phyloP scores from a whole-genome alignment of 345 rosid species.

The Citrus unshiu region DNA sequence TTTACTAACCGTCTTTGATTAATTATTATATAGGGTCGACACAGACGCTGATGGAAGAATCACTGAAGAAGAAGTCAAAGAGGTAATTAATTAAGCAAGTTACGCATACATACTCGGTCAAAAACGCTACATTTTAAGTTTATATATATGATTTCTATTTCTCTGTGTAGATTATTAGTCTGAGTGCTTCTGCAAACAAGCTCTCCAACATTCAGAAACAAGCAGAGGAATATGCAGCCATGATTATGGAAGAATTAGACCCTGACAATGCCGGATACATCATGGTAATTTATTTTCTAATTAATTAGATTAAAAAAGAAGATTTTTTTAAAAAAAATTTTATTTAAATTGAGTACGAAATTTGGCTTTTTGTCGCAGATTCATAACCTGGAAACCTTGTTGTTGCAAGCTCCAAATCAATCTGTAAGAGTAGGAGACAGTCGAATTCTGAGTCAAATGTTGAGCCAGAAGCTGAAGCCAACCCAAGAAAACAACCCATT shows the following conservation, averaged over 20 bases:
- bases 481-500: constrained; percentile 57
- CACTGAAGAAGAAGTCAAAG: constrained; percentile 78
- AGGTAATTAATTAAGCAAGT: constrained; percentile 31
- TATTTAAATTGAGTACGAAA: not conserved
- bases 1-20: not conserved
- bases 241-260: constrained; percentile 89
- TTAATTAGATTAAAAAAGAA: not conserved
- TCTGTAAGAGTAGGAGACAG: constrained; percentile 67
- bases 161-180: constrained; percentile 55
- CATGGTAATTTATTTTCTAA: constrained; percentile 39
- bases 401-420: constrained; percentile 77
- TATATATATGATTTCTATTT: too few species aligned
- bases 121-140: not conserved
- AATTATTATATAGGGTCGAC: constrained; percentile 52
- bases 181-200: constrained; percentile 92
- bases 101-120: not conserved
- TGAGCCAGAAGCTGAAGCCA: constrained; percentile 83
- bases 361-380: constrained; percentile 32
- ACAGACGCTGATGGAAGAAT: constrained; percentile 82
- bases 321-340: too few species aligned
- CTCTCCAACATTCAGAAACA: constrained; percentile 80
- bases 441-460: constrained; percentile 60
- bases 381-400: constrained; percentile 60
- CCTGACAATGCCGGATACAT: constrained; percentile 81
- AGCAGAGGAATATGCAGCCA: constrained; percentile 74